Percentiles rank a stretch among this genome's conserved stretches.
These are phyloP conservation scores for Hippophae tibetana DNA, from an alignment of 306 rosid genomes.

Conservation along the genomic window DNA sequence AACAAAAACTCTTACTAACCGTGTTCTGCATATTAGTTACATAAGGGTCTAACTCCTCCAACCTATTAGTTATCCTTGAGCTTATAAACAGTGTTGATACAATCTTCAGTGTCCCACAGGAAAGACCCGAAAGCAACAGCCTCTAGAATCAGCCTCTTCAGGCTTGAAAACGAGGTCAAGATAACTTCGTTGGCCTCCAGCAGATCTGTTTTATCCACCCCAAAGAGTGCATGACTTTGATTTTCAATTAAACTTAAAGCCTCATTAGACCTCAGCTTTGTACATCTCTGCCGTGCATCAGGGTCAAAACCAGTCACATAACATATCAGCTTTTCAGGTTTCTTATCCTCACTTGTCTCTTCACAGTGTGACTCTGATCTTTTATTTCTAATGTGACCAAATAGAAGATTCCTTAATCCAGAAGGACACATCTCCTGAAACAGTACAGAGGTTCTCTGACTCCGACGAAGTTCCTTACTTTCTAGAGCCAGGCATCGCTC, in stretches of 20 bases:
- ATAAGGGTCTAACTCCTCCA: conserved; percentile 1
- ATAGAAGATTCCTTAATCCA: conserved; percentile 39
- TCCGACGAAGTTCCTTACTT: conserved; percentile 35
- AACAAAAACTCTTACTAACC: conserved; percentile 16
- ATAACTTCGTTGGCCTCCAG: conserved; percentile 47
- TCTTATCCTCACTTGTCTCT: conserved; percentile 32
- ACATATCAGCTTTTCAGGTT: conserved; percentile 43
- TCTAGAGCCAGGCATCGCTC: conserved; percentile 46
- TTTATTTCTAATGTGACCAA: conserved; percentile 27
- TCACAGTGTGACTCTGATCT: conserved; percentile 23
- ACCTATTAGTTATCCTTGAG: conserved; percentile 51
- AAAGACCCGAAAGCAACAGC: conserved; percentile 95
- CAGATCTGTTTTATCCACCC: conserved; percentile 32
- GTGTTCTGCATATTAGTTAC: conserved; percentile 4
- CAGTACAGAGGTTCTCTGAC: conserved; percentile 29
- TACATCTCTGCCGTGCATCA: conserved; percentile 65
- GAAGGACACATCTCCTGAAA: conserved; percentile 30
- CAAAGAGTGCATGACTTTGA: conserved; percentile 64
- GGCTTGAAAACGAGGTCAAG: conserved; percentile 76
- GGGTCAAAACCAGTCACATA: conserved; percentile 60
- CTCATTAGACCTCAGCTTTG: conserved; percentile 70
- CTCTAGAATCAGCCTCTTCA: conserved; percentile 89
- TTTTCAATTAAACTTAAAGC: conserved; percentile 59
- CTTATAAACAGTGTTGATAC: conserved; percentile 57
- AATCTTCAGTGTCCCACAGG: conserved; percentile 91